Percentiles rank a stretch among this genome's conserved stretches.
phyloP scores from a whole-genome alignment of 176 grass and related monocot genomes.

The Olyra latifolia region DNA sequence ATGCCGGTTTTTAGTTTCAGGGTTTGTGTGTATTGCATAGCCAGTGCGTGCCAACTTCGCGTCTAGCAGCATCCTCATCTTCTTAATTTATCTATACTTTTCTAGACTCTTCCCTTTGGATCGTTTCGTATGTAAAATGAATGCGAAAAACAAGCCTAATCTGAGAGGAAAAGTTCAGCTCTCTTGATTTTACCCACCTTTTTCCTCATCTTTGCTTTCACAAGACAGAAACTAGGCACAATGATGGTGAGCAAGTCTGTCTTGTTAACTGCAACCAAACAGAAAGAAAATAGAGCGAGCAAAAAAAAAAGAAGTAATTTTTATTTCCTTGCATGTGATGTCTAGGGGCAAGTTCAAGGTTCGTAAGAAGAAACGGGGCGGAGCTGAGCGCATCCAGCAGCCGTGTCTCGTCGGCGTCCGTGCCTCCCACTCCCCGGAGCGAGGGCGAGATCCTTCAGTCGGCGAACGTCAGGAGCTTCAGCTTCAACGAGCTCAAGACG shows the following conservation, averaged over 20 bases:
- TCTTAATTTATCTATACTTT: background rate
- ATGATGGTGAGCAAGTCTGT: background rate
- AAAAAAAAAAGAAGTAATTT: background rate
- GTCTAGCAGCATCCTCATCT: background rate
- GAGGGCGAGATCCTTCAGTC: constrained; percentile 69
- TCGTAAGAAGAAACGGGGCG: constrained; percentile 23
- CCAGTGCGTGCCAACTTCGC: background rate
- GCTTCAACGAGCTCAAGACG: constrained; percentile 61
- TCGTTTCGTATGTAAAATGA: background rate
- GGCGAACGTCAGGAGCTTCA: constrained; percentile 67
- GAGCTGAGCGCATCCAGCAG: constrained; percentile 50
- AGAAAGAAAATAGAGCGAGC: too few relatives aligned
- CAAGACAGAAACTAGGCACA: background rate
- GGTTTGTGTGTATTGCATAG: background rate
- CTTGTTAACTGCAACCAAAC: background rate
- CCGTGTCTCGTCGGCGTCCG: constrained; percentile 50
- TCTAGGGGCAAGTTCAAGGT: constrained; percentile 25
- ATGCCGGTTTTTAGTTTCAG: background rate
- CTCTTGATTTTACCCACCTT: background rate
- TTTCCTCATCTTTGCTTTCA: background rate
- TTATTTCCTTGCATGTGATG: background rate
- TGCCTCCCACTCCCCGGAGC: constrained; percentile 43
- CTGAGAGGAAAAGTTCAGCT: background rate
- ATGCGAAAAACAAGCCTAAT: background rate
- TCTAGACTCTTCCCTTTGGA: background rate